Conservation (phyloP, 83 land plant species). For the Picea engelmannii region DNA sequence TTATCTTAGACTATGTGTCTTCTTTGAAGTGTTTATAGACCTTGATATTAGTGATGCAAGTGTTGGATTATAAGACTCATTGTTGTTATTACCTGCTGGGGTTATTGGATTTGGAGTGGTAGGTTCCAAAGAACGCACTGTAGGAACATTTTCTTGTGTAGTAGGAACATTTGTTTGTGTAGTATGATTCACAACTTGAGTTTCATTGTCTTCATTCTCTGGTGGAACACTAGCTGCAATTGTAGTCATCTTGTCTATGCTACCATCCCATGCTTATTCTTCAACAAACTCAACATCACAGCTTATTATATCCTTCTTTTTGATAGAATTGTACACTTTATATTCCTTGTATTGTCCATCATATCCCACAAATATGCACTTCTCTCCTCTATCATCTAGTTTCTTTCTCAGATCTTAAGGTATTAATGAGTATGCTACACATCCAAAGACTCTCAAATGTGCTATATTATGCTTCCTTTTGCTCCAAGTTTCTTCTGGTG, state of each 20-base stretch:
- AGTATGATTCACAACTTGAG: conserved; percentile 7
- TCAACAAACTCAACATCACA: conserved; percentile 24
- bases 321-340: conserved; percentile 10
- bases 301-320: conserved; percentile 10
- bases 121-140: neutral
- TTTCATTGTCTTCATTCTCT: no score
- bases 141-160: neutral
- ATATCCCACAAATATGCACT: conserved; percentile 2
- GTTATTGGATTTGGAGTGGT: neutral
- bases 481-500: no score
- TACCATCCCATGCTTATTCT: conserved; percentile 17
- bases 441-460: no score
- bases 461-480: no score
- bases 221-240: neutral
- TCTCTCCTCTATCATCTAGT: conserved; percentile 9
- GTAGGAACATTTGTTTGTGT: neutral
- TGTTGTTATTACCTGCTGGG: no score
- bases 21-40: no score
- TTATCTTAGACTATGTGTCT: no score
- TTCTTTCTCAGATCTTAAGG: neutral
- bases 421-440: no score
- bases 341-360: neutral
- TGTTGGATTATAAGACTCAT: no score
- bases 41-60: no score
- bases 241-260: neutral